phyloP scores from a whole-genome alignment of 257 asterid genomes.

The Capsicum pubescens region DNA sequence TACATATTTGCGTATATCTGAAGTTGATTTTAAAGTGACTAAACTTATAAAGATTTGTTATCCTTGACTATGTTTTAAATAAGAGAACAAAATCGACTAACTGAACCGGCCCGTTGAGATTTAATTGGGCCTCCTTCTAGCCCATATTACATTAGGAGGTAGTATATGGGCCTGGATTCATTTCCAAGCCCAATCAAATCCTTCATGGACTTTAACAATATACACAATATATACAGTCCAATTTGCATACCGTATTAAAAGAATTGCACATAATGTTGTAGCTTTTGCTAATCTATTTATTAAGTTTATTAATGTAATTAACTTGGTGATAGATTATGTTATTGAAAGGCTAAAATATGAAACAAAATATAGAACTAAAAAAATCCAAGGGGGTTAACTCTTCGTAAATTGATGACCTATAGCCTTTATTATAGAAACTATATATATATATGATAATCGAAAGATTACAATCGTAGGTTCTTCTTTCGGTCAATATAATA shows the following conservation, averaged over 20 bases:
- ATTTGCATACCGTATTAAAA: not conserved
- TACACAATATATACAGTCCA: not conserved
- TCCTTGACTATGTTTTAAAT: not conserved
- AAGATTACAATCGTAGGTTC: not conserved
- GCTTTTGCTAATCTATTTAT: not conserved
- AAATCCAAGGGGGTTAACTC: not conserved
- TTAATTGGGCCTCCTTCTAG: not conserved
- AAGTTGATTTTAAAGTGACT: not conserved
- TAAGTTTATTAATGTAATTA: not conserved
- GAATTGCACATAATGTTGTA: not conserved
- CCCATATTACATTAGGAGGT: not conserved
- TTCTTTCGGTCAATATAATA: not conserved
- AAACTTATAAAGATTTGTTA: not conserved
- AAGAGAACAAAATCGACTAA: not conserved
- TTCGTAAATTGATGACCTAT: no score
- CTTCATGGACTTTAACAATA: not conserved
- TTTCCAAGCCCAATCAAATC: not conserved
- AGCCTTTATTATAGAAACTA: no score
- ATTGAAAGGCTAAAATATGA: not conserved
- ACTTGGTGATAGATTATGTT: not conserved
- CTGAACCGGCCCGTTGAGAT: not conserved
- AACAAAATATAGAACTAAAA: not conserved
- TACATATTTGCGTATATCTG: not conserved
- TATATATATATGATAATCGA: no score
- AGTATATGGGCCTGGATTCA: not conserved